These are phyloP conservation scores for Marvania coccoides DNA, from an alignment of 139 green algal species.

Conservation along the genomic window DNA sequence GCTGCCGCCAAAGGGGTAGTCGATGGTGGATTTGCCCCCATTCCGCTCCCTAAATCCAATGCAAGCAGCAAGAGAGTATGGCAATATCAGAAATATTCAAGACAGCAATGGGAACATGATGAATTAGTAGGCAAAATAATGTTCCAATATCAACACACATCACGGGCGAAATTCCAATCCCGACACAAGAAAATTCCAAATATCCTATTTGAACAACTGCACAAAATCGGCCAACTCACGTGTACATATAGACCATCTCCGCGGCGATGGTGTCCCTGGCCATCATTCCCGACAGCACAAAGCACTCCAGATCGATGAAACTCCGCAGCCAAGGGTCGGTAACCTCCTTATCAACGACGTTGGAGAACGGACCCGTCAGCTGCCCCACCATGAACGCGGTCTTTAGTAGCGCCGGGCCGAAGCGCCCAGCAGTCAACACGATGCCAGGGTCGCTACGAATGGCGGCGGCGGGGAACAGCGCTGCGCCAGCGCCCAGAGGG, in stretches of 20 bases:
- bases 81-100: too few relatives aligned
- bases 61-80: too few relatives aligned
- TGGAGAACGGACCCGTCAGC: conserved; percentile 77
- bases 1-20: conserved; percentile 87
- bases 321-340: conserved; percentile 80
- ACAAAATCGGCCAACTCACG: too few relatives aligned
- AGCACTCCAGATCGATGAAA: conserved; percentile 92
- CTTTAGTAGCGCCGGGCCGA: conserved; percentile 59
- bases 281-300: conserved; percentile 83
- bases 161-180: too few relatives aligned
- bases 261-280: conserved; percentile 88
- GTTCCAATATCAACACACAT: too few relatives aligned
- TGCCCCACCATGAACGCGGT: conserved; percentile 41
- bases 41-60: conserved; percentile 69
- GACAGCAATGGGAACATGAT: too few relatives aligned
- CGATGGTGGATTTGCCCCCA: conserved; percentile 39
- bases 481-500: conserved; percentile 70
- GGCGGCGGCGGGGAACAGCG: conserved; percentile 75
- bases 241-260: conserved; percentile 88
- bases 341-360: conserved; percentile 44
- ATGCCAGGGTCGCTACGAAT: conserved; percentile 63
- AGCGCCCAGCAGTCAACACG: conserved; percentile 64
- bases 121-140: too few relatives aligned
- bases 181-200: too few relatives aligned
- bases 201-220: too few relatives aligned